Conservation (phyloP, 495 filamentous ascomycete genomes). For the Daldinia vernicosa region DNA sequence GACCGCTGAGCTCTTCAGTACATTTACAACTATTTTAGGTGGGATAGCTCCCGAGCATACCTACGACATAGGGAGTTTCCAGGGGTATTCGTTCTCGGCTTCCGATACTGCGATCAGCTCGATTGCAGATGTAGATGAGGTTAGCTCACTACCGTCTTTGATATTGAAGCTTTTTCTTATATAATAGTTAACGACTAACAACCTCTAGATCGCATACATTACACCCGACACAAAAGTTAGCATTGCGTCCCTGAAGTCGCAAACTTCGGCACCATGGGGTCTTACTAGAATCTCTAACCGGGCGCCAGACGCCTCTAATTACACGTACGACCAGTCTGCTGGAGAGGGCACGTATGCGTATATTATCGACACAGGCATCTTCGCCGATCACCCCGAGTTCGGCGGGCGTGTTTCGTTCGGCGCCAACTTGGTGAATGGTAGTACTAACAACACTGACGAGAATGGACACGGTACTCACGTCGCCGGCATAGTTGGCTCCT, state of each 20-base stretch:
- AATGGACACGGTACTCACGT: constrained; percentile 53
- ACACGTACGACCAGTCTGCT: constrained; percentile 55
- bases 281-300: constrained; percentile 54
- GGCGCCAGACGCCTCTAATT: constrained; percentile 44
- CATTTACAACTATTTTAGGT: constrained; percentile 32
- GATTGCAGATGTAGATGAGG: constrained; percentile 52
- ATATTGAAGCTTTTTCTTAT: background rate
- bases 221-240: constrained; percentile 39
- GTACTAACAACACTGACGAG: constrained; percentile 47
- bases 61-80: constrained; percentile 53
- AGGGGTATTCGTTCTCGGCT: constrained; percentile 50
- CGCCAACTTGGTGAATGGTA: constrained; percentile 52
- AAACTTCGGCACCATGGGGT: constrained; percentile 55
- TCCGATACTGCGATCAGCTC: constrained; percentile 50
- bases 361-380: constrained; percentile 61
- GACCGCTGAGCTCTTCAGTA: constrained; percentile 28
- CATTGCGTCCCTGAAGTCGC: constrained; percentile 26
- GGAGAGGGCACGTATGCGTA: constrained; percentile 56
- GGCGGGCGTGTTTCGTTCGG: constrained; percentile 60
- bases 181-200: background rate
- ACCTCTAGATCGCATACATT: constrained; percentile 39
- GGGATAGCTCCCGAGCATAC: constrained; percentile 47
- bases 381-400: constrained; percentile 58
- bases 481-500: constrained; percentile 47
- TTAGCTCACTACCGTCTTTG: constrained; percentile 24